Percentiles rank a stretch among this genome's conserved stretches.
These are phyloP conservation scores for Dactylis glomerata DNA, from an alignment of 176 grass and related monocot species.

Conservation along the genomic window DNA sequence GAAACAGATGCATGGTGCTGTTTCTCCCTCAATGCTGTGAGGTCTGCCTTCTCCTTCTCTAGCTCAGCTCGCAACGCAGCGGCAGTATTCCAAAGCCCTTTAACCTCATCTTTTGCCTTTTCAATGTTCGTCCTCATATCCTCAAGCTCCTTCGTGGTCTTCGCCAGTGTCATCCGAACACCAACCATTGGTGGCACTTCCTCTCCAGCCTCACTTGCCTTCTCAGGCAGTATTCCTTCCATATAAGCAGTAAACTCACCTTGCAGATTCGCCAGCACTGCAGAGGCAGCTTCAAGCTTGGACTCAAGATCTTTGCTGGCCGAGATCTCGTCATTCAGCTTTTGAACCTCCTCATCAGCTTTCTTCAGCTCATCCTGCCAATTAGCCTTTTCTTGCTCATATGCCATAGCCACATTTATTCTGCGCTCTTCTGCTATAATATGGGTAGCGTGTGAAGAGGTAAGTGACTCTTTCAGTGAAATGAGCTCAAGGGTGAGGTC, in stretches of 20 bases:
- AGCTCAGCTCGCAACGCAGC: conserved; percentile 56
- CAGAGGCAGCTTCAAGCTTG: conserved; percentile 45
- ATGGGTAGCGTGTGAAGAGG: conserved; percentile 59
- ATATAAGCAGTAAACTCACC: conserved; percentile 41
- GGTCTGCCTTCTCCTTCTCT: conserved; percentile 46
- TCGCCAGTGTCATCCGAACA: not conserved
- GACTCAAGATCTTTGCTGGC: conserved; percentile 49
- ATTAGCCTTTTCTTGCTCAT: conserved; percentile 50
- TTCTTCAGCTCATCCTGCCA: conserved; percentile 68
- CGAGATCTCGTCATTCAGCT: conserved; percentile 32
- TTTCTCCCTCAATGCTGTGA: conserved; percentile 46
- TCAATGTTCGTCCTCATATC: conserved; percentile 56
- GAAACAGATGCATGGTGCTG: conserved; percentile 29
- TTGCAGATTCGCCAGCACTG: conserved; percentile 42
- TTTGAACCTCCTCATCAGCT: conserved; percentile 46
- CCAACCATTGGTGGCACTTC: not conserved
- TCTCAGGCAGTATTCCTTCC: conserved; percentile 22
- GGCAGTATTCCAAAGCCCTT: conserved; percentile 46
- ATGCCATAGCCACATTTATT: conserved; percentile 45
- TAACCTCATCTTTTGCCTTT: conserved; percentile 58
- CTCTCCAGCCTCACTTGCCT: not conserved
- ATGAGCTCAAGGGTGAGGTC: conserved; percentile 61
- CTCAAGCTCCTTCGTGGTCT: conserved; percentile 48
- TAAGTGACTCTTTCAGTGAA: conserved; percentile 44
- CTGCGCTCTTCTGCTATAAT: conserved; percentile 64